Conservation (phyloP, 2,329 filamentous ascomycete species). For the Trichoderma sp. region DNA sequence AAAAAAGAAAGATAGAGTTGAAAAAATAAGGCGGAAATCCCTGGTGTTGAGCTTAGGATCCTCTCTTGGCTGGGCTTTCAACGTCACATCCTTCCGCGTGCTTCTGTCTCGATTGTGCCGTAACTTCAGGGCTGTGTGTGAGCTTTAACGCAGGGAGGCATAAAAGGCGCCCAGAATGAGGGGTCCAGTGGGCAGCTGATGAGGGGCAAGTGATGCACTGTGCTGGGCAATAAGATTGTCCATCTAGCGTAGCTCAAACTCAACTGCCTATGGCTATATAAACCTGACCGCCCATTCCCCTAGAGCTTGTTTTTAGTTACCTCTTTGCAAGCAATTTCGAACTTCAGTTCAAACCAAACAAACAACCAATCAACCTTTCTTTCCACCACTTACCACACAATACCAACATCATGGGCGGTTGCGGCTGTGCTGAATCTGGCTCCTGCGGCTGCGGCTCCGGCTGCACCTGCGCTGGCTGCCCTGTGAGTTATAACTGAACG, state of each 20-base stretch:
- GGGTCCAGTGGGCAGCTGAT: background rate
- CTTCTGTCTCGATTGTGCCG: background rate
- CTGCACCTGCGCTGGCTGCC: conserved; percentile 47
- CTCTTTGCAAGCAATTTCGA: background rate
- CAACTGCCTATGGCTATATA: background rate
- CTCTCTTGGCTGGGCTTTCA: background rate
- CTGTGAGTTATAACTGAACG: conserved; percentile 37
- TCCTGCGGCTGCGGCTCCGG: conserved; percentile 44
- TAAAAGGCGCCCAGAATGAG: background rate
- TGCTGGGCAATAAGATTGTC: background rate
- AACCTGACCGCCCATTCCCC: conserved; percentile 13
- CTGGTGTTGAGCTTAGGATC: background rate
- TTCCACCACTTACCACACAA: background rate
- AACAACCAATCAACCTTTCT: background rate
- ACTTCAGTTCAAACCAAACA: background rate
- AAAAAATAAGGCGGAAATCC: too few species aligned
- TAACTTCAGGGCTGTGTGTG: background rate
- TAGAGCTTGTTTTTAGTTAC: background rate
- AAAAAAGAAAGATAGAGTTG: background rate
- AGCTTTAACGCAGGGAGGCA: background rate
- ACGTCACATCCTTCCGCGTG: background rate
- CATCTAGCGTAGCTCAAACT: background rate
- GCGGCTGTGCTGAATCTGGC: conserved; percentile 44
- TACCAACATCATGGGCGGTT: conserved; percentile 45
- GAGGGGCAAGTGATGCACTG: background rate